Percentiles rank a stretch among this genome's conserved stretches.
Evolutionary conservation across 768 basidiomycete species (phyloP).

Genomic region (Hygrocybe punicea): DNA sequence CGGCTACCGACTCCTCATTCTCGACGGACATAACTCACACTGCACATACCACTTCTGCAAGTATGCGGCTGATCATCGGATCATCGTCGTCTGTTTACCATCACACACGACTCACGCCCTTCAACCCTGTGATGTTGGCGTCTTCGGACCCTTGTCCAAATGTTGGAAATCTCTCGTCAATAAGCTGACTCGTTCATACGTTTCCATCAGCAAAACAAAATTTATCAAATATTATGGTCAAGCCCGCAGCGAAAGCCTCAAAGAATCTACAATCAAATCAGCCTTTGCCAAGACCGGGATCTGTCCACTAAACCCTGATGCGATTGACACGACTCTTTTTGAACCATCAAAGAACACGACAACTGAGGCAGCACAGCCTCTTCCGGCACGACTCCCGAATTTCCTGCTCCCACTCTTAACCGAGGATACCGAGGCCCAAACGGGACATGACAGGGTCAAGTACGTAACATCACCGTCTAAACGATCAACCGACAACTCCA

Average conservation of each 20-base stretch:
- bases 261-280: background rate
- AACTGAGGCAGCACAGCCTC: constrained; percentile 10
- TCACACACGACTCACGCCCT: constrained; percentile 37
- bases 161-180: constrained; percentile 18
- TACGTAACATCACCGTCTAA: background rate
- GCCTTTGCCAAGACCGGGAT: constrained; percentile 5
- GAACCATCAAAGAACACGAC: constrained; percentile 3
- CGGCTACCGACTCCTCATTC: constrained; percentile 18
- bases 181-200: background rate
- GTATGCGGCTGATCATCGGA: constrained; percentile 20
- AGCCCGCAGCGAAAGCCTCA: background rate
- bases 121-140: constrained; percentile 37
- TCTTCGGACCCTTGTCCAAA: constrained; percentile 33
- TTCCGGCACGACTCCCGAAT: constrained; percentile 10
- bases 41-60: constrained; percentile 14
- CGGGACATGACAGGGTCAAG: background rate
- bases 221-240: constrained; percentile 1
- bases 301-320: constrained; percentile 4
- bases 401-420: constrained; percentile 7
- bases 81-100: constrained; percentile 35
- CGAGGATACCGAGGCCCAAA: background rate
- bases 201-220: constrained; percentile 1
- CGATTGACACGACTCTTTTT: background rate
- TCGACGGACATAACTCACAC: constrained; percentile 28
- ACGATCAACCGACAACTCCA: background rate